A percentile compares a stretch with the other conserved stretches of the same genome.
These are phyloP conservation scores for Parasarocladium wereldwijsianum DNA, from an alignment of 2,329 filamentous ascomycete genomes.

Conservation along the genomic window DNA sequence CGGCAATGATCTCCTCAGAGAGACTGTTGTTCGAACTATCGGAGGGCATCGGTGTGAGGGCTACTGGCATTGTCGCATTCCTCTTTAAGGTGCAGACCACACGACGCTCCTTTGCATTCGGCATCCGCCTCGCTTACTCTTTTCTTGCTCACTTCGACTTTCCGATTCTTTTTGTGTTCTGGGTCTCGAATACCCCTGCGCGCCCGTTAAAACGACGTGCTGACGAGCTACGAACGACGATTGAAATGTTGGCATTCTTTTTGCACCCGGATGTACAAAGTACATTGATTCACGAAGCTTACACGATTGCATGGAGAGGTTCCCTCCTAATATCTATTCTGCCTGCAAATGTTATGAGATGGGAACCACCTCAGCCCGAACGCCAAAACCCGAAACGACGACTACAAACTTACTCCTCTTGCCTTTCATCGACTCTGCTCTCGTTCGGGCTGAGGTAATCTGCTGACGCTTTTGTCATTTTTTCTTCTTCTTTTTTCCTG, in stretches of 20 bases:
- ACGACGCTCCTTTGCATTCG: constrained; percentile 5
- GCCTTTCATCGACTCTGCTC: no score
- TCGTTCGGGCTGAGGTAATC: no score
- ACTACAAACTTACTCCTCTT: not conserved
- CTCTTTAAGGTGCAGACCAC: not conserved
- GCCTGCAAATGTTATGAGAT: not conserved
- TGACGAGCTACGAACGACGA: constrained; percentile 23
- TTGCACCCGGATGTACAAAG: constrained; percentile 24
- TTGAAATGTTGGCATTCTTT: constrained; percentile 18
- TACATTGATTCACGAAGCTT: constrained; percentile 31
- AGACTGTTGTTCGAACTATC: not conserved
- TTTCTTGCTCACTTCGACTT: constrained; percentile 8
- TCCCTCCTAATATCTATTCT: constrained; percentile 4
- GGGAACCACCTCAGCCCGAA: not conserved
- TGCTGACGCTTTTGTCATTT: no score
- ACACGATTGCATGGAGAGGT: constrained; percentile 24
- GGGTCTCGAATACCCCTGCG: constrained; percentile 16
- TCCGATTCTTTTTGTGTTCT: constrained; percentile 12
- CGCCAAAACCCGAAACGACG: not conserved
- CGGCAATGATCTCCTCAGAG: constrained; percentile 17
- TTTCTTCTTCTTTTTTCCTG: no score
- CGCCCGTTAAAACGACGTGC: constrained; percentile 14
- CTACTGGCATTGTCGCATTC: not conserved
- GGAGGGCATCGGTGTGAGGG: not conserved
- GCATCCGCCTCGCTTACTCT: constrained; percentile 6